These are phyloP conservation scores for Stemphylium lycopersici DNA, from an alignment of 2,329 filamentous ascomycete genomes.

Conservation along the genomic window DNA sequence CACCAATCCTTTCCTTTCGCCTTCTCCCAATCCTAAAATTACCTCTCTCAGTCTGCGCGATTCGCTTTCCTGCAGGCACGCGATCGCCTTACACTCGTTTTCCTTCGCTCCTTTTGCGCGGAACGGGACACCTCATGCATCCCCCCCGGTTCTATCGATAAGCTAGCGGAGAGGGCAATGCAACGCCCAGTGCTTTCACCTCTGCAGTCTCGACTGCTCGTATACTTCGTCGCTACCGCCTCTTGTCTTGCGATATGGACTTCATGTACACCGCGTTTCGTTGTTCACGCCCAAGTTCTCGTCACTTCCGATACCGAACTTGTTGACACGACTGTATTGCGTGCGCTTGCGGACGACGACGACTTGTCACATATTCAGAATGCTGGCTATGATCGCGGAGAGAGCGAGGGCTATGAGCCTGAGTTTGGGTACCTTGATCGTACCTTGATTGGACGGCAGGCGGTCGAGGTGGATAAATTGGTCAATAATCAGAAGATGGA, in stretches of 20 bases:
- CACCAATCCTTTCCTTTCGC: background rate
- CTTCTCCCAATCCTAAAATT: background rate
- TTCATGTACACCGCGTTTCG: conserved; percentile 60
- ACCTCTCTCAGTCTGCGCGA: background rate
- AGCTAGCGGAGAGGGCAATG: conserved; percentile 41
- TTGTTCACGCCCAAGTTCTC: conserved; percentile 64
- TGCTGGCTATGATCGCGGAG: conserved; percentile 38
- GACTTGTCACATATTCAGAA: conserved; percentile 48
- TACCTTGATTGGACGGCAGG: conserved; percentile 67
- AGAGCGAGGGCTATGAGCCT: conserved; percentile 59
- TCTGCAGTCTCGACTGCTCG: conserved; percentile 74
- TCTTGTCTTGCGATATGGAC: conserved; percentile 67
- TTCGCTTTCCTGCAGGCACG: background rate
- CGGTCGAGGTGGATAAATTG: conserved; percentile 56
- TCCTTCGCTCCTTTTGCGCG: conserved; percentile 15
- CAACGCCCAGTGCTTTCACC: conserved; percentile 64
- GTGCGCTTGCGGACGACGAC: conserved; percentile 50
- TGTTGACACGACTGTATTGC: conserved; percentile 19
- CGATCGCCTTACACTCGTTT: background rate
- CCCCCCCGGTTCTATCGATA: conserved; percentile 23
- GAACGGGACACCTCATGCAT: conserved; percentile 22
- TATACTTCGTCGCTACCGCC: conserved; percentile 67
- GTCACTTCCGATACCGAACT: conserved; percentile 15
- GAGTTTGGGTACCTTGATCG: conserved; percentile 67
- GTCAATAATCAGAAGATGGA: conserved; percentile 69